These are phyloP conservation scores for Sclerotinia sclerotiorum DNA, from an alignment of 2,329 filamentous ascomycete genomes.

Conservation along the genomic window DNA sequence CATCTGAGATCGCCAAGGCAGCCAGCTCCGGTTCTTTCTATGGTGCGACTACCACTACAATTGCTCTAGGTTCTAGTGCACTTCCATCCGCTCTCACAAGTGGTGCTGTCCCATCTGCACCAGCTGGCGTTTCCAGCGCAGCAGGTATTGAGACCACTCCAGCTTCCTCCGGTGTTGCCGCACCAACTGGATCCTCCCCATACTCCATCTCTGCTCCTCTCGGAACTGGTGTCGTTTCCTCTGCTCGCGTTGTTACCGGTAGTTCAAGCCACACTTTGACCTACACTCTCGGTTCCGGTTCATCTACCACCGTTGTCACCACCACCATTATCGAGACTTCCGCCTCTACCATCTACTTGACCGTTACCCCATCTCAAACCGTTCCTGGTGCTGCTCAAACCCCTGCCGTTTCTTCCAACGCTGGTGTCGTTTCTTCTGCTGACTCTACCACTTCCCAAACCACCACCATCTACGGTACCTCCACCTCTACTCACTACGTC, in stretches of 20 bases:
- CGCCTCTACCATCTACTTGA: constrained; percentile 37
- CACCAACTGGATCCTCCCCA: constrained; percentile 1
- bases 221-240: constrained; percentile 25
- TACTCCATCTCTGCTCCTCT: constrained; percentile 21
- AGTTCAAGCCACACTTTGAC: constrained; percentile 37
- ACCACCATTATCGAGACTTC: constrained; percentile 46
- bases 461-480: constrained; percentile 29
- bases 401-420: background rate
- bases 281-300: constrained; percentile 45
- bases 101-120: background rate
- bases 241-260: background rate
- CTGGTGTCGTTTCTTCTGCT: background rate
- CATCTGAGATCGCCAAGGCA: constrained; percentile 24
- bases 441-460: constrained; percentile 23
- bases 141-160: background rate
- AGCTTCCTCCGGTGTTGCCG: background rate
- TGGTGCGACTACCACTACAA: background rate
- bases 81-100: background rate
- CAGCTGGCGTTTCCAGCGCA: constrained; percentile 5
- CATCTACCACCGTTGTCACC: constrained; percentile 48
- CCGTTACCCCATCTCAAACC: constrained; percentile 22
- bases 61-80: background rate
- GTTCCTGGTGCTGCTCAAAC: constrained; percentile 9
- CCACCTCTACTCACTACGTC: constrained; percentile 32
- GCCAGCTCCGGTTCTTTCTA: constrained; percentile 15